Conservation (phyloP, 768 basidiomycete genomes). For the Chalciporus piperatus region DNA sequence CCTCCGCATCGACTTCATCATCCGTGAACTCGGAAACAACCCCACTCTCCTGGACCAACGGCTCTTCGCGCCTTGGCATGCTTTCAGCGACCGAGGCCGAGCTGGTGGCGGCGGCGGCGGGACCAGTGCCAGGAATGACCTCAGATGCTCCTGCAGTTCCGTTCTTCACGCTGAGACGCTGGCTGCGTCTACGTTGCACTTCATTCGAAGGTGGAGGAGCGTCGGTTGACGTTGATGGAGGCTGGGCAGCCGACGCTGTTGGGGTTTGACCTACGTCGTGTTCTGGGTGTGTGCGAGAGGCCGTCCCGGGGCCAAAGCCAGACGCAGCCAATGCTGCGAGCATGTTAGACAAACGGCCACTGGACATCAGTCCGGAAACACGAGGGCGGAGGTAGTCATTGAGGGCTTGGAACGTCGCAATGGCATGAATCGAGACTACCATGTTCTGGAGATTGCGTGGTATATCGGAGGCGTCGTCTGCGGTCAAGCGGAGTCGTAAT, state of each 20-base stretch:
- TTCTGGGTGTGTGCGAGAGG: slow-evolving; percentile 37
- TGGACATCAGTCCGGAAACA: slow-evolving; percentile 66
- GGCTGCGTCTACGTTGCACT: slow-evolving; percentile 71
- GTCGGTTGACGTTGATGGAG: slow-evolving; percentile 35
- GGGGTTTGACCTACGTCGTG: slow-evolving; percentile 30
- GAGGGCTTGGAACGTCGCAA: slow-evolving; percentile 95
- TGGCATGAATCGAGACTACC: slow-evolving; percentile 96
- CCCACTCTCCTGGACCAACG: slow-evolving; percentile 59
- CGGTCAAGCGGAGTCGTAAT: slow-evolving; percentile 84
- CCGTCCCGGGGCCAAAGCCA: slow-evolving; percentile 56
- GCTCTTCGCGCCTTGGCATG: slow-evolving; percentile 39
- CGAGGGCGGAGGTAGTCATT: slow-evolving; percentile 95
- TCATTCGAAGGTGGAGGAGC: slow-evolving; percentile 36
- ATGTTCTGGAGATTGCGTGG: slow-evolving; percentile 86
- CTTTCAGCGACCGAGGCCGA: slow-evolving; percentile 28
- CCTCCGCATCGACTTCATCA: slow-evolving; percentile 81
- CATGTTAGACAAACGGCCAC: slow-evolving; percentile 77
- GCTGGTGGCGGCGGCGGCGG: slow-evolving; percentile 21
- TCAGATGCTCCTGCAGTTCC: slow-evolving; percentile 21
- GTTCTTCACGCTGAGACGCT: slow-evolving; percentile 75
- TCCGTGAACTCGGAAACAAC: slow-evolving; percentile 77
- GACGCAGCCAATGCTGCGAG: slow-evolving; percentile 85
- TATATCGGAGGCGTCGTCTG: slow-evolving; percentile 84
- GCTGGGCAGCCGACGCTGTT: slow-evolving; percentile 24
- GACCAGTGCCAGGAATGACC: slow-evolving; percentile 11